Conservation (phyloP, 495 filamentous ascomycete species). For the Neurospora sp. region DNA sequence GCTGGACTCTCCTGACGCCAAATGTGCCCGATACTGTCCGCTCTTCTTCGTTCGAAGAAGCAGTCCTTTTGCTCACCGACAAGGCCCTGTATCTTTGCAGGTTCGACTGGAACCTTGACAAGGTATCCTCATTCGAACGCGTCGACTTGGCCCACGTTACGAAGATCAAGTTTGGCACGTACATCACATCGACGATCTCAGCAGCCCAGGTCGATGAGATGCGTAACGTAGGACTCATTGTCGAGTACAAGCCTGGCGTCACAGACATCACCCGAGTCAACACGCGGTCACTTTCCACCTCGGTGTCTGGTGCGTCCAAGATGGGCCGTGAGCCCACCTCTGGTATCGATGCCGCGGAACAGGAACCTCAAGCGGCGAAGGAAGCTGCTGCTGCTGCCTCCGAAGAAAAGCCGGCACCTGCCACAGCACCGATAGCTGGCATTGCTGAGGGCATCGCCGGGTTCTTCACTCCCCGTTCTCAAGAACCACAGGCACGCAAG, state of each 20-base stretch:
- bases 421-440: neutral
- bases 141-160: conserved; percentile 63
- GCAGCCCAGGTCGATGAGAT: conserved; percentile 60
- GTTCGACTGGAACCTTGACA: conserved; percentile 89
- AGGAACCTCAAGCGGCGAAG: conserved; percentile 1
- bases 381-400: neutral
- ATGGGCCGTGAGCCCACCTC: neutral
- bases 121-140: conserved; percentile 82
- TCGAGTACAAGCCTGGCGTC: conserved; percentile 61
- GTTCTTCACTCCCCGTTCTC: conserved; percentile 18
- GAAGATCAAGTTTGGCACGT: conserved; percentile 66
- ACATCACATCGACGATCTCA: conserved; percentile 80
- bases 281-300: conserved; percentile 63
- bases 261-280: conserved; percentile 66
- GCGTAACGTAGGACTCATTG: conserved; percentile 71
- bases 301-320: conserved; percentile 27
- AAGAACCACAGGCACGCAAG: conserved; percentile 18
- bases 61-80: conserved; percentile 77
- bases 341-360: conserved; percentile 2
- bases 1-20: conserved; percentile 65
- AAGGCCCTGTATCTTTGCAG: conserved; percentile 74
- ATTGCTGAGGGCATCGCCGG: conserved; percentile 16
- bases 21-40: conserved; percentile 49
- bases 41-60: conserved; percentile 71
- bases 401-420: neutral